Evolutionary conservation across 2,329 filamentous ascomycete genomes (phyloP), one percentile per base, ranked within the genome.

Genomic region (Trichophyton equinum): DNA sequence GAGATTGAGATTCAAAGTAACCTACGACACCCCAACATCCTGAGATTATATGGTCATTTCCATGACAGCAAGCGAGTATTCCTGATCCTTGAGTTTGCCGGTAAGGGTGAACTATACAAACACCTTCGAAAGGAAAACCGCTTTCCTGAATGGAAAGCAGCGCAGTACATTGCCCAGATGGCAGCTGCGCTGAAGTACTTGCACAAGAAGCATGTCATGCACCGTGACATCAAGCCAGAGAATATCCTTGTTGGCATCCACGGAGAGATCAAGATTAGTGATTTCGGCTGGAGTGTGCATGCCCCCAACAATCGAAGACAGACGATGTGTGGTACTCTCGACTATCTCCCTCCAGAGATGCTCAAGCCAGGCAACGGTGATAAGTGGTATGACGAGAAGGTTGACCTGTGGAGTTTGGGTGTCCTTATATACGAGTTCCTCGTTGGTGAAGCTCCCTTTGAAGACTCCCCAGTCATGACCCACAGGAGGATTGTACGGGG

Each of bases 311-410:
- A 92, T 77, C 81, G 94, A 67, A 82, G 94, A 64, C 87, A 91
- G 70, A 99, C 94, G 61, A 91, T 97, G 84, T 99, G 94, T 73
- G 94, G 94, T 65, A 99, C 94, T 18, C 83, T 97, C 47, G 94
- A 99, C 76, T 99, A 99, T 74, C 83, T 99, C 15, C 94, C 94
- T 2, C 94, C 94, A 3, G 94, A 99, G 84, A 99, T 99, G 94
- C 83, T 97, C 74, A 89, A 87, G 74, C 83, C 86, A 3, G 87
- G 89, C 51, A 82, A 82, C 67, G 83, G 85, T 67, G 89, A 94
- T 69, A 95, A 94, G 76, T 95, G 82, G 71, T 97, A 97, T 76
- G 88, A 84, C 62, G 91, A 96, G 72, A 97, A 96, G 78, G 89
- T 99, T 36, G 94, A 99, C 72, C 77, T 97, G 64, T 99, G 94